Evolutionary conservation across 1,284 basidiomycete genomes (phyloP).

Genomic region (Rhodotorula sp.): DNA sequence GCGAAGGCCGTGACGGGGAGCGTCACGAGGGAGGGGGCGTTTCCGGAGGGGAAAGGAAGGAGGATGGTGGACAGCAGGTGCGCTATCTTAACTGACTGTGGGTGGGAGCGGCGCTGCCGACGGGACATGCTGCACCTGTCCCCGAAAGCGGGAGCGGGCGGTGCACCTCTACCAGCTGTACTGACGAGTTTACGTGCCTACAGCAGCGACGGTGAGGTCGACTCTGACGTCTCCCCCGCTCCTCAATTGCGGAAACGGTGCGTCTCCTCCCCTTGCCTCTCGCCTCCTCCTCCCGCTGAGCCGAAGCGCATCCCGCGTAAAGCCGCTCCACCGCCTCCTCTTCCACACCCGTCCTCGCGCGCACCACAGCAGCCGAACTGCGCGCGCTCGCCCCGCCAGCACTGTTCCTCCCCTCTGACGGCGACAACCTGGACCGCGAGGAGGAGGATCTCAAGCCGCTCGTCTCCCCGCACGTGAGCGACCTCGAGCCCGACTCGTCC

Average conservation of each 20-base stretch:
- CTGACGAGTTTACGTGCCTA: neutral
- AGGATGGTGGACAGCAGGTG: neutral
- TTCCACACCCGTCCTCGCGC: neutral
- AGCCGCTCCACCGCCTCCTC: neutral
- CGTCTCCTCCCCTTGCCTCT: neutral
- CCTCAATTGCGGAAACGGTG: neutral
- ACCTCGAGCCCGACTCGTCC: constrained; percentile 23
- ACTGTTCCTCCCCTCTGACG: neutral
- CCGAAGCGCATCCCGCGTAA: no score
- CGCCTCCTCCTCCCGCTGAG: neutral
- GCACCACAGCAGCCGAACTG: neutral
- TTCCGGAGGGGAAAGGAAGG: constrained; percentile 8
- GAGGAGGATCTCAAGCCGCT: neutral
- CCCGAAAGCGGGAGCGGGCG: neutral
- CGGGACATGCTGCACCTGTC: neutral
- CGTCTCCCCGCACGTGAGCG: constrained; percentile 8
- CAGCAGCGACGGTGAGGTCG: neutral
- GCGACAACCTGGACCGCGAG: neutral
- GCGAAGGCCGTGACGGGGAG: constrained; percentile 10
- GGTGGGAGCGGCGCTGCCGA: no score
- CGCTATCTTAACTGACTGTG: neutral
- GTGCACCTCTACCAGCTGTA: neutral
- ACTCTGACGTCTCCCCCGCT: neutral
- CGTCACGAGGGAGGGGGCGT: constrained; percentile 12
- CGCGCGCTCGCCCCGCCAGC: neutral